phyloP scores from a whole-genome alignment of 2,329 filamentous ascomycete species.

The Fusarium falciforme region DNA sequence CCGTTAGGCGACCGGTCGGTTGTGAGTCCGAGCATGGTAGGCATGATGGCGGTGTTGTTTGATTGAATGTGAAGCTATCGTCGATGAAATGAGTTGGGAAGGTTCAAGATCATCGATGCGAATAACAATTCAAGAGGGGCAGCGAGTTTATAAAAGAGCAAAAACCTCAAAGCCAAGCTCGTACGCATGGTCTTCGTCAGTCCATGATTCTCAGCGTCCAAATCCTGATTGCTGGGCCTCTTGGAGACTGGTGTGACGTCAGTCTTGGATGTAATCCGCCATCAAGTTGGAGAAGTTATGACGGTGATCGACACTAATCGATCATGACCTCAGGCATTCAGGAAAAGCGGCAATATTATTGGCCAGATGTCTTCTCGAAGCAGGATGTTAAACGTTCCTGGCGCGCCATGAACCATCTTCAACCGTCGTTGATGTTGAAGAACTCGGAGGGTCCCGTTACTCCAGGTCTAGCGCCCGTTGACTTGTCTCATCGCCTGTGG shows the following conservation, averaged over 20 bases:
- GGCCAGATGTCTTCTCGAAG: not conserved
- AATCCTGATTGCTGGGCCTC: slow-evolving; percentile 45
- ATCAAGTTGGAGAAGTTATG: slow-evolving; percentile 37
- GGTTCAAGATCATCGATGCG: slow-evolving; percentile 1
- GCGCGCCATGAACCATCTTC: slow-evolving; percentile 4
- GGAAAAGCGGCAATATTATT: not conserved
- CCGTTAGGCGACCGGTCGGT: slow-evolving; percentile 41
- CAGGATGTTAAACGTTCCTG: slow-evolving; percentile 12
- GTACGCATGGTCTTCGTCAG: slow-evolving; percentile 8
- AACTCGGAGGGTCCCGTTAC: slow-evolving; percentile 1
- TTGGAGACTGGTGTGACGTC: slow-evolving; percentile 41
- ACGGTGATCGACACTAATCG: slow-evolving; percentile 39
- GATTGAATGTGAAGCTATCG: not conserved
- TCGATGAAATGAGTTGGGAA: not conserved
- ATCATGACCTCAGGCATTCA: slow-evolving; percentile 13
- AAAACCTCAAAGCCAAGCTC: slow-evolving; percentile 20
- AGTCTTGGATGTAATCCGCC: slow-evolving; percentile 25
- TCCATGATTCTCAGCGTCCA: slow-evolving; percentile 37
- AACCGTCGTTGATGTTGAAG: not conserved
- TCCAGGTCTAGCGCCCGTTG: not conserved
- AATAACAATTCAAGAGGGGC: not conserved
- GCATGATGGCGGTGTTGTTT: slow-evolving; percentile 36
- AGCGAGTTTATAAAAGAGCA: slow-evolving; percentile 21
- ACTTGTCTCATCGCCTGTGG: not conserved
- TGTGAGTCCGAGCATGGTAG: slow-evolving; percentile 44